phyloP scores from a whole-genome alignment of 805 yeast genomes.

The Deakozyma indianensis region DNA sequence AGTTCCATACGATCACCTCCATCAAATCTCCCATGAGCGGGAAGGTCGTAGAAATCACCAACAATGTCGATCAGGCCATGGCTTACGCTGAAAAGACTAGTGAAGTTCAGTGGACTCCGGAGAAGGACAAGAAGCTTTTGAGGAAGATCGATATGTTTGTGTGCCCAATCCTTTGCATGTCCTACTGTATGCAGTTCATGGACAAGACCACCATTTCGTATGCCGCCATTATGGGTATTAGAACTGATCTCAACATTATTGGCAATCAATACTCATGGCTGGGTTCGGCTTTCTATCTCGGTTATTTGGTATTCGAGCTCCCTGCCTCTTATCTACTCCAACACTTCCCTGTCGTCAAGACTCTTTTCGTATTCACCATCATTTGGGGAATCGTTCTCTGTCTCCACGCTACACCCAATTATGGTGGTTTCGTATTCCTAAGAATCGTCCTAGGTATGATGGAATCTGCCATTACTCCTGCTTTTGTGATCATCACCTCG shows the following conservation, averaged over 20 bases:
- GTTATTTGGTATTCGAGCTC: slow-evolving; percentile 43
- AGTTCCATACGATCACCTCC: neutral
- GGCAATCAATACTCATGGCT: slow-evolving; percentile 31
- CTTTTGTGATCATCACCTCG: slow-evolving; percentile 41
- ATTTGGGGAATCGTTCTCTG: slow-evolving; percentile 49
- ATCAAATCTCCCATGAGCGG: neutral
- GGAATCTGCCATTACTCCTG: slow-evolving; percentile 33
- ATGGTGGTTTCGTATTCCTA: slow-evolving; percentile 31
- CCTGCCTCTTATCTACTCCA: slow-evolving; percentile 35
- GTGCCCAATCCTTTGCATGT: slow-evolving; percentile 34
- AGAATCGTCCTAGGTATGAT: slow-evolving; percentile 37
- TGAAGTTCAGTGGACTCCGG: neutral
- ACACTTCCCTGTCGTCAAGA: slow-evolving; percentile 39
- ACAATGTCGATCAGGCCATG: neutral
- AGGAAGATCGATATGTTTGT: slow-evolving; percentile 37
- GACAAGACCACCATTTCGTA: slow-evolving; percentile 40
- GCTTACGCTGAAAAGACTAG: neutral
- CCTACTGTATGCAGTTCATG: slow-evolving; percentile 40
- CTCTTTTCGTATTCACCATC: slow-evolving; percentile 33
- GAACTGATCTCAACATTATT: slow-evolving; percentile 29
- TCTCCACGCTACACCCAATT: slow-evolving; percentile 35
- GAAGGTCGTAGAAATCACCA: neutral
- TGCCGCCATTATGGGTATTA: slow-evolving; percentile 38
- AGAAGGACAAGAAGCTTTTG: slow-evolving; percentile 18
- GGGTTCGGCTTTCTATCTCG: slow-evolving; percentile 46